Evolutionary conservation across 2,329 filamentous ascomycete genomes (phyloP), one percentile per base, ranked within the genome.

Genomic region (Fusarium sp.): DNA sequence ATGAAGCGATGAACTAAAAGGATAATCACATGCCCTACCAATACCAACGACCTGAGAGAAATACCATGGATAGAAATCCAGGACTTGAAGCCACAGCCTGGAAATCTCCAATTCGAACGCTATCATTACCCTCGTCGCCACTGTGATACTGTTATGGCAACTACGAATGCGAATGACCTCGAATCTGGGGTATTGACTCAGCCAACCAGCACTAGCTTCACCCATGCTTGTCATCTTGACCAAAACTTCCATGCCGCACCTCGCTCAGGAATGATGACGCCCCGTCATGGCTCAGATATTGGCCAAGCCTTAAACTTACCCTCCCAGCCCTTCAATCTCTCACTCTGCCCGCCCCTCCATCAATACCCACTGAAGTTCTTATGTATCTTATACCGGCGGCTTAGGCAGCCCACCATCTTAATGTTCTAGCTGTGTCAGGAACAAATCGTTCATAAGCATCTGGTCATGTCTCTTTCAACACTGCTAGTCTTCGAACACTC

Each of bases 361-460:
- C 34, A 36, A 58, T 28, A 41, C 50, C 34, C 72, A 68, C 71
- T 41, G 20, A 28, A 17, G 34, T 28, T 28, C 36, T 41, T 18
- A 18, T 41, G 51, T 72, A 74, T 62, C 67, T 24, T 55, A 38
- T 74, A 74, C 71, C 30, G 48, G 30, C 44, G 47, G 45, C 71
- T 54, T 58, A 71, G 62, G 34, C 44, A 48, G 54, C 66, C 52
- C 71, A 68, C 67, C 67, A 72, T 62, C 55, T n/a, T 38, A 59
- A 65, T 51, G 42, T 32, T 50, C 58, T 62, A 68, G 50, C 42
- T 42, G 55, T 70, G 66, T 48, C 66, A 72, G 63, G 52, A 60
- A 58, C 62, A 52, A 48, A 54, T 65, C 58, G 41, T 30, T 50
- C 55, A 67, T 48, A 71, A 62, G 26, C 55, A 68, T 54, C 44